Conservation (phyloP, 1,139 yeast species). For the Blastobotrys buckinghamii region DNA sequence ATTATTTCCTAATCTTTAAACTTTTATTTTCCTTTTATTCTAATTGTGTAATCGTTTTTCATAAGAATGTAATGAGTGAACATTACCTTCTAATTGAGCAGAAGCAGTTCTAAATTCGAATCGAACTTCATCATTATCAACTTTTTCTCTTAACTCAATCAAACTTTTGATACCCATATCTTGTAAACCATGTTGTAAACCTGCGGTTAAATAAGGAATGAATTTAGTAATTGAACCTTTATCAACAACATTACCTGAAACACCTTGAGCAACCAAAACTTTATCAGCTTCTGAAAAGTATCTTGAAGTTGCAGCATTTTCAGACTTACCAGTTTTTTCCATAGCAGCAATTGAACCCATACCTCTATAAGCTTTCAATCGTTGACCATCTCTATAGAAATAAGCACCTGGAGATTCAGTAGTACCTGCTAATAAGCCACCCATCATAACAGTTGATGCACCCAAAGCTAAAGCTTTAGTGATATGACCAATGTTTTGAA, state of each 20-base stretch:
- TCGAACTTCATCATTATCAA: constrained; percentile 67
- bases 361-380: constrained; percentile 97
- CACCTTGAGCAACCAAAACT: constrained; percentile 99
- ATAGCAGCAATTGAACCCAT: constrained; percentile 99
- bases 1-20: background rate
- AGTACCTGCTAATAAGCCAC: constrained; percentile 98
- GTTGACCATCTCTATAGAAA: constrained; percentile 96
- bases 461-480: constrained; percentile 96
- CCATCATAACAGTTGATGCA: constrained; percentile 99
- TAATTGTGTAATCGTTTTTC: constrained; percentile 95
- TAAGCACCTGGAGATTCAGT: constrained; percentile 98
- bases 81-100: constrained; percentile 99
- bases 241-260: constrained; percentile 93
- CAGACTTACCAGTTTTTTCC: constrained; percentile 83
- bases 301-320: constrained; percentile 97
- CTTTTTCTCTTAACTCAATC: constrained; percentile 56
- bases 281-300: constrained; percentile 94
- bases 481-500: constrained; percentile 97
- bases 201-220: constrained; percentile 88
- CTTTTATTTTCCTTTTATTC: background rate
- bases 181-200: constrained; percentile 98
- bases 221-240: constrained; percentile 93
- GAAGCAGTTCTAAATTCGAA: constrained; percentile 98
- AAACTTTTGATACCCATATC: constrained; percentile 85
- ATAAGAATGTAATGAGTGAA: constrained; percentile 90